These are phyloP conservation scores for Waitea zeae DNA, from an alignment of 1,284 basidiomycete genomes.

Conservation along the genomic window DNA sequence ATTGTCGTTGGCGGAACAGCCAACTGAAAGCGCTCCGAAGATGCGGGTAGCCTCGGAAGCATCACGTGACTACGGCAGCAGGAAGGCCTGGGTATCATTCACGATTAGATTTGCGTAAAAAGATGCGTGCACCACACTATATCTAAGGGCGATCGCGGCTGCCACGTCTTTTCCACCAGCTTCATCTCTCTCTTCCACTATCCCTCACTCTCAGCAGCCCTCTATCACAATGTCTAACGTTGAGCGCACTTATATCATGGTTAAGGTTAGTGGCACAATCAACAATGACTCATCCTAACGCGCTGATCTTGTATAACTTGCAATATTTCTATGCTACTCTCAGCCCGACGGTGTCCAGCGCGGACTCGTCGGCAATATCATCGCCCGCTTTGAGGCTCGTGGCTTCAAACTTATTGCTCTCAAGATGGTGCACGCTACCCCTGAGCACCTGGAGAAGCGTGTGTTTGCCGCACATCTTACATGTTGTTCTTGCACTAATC, in stretches of 20 bases:
- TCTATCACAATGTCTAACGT: slow-evolving; percentile 32
- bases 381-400: slow-evolving; percentile 84
- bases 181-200: slow-evolving; percentile 11
- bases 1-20: slow-evolving; percentile 1
- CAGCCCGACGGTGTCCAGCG: slow-evolving; percentile 97
- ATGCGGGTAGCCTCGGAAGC: slow-evolving; percentile 3
- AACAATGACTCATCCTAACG: background rate
- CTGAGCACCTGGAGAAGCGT: slow-evolving; percentile 80
- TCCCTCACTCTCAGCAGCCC: slow-evolving; percentile 6
- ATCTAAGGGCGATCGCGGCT: no score
- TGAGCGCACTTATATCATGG: slow-evolving; percentile 82
- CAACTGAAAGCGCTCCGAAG: slow-evolving; percentile 4
- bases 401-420: slow-evolving; percentile 89
- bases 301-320: no score
- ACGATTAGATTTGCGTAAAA: background rate
- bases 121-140: background rate
- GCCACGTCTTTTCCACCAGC: slow-evolving; percentile 14
- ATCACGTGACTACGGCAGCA: no score
- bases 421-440: slow-evolving; percentile 66
- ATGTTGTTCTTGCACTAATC: background rate
- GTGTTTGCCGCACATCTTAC: background rate
- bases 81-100: no score
- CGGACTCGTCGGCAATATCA: slow-evolving; percentile 87
- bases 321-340: no score
- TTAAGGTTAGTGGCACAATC: slow-evolving; percentile 39